Evolutionary conservation across 495 filamentous ascomycete genomes (phyloP), one percentile per base, ranked within the genome.

Genomic region (Oidiodendron maius): DNA sequence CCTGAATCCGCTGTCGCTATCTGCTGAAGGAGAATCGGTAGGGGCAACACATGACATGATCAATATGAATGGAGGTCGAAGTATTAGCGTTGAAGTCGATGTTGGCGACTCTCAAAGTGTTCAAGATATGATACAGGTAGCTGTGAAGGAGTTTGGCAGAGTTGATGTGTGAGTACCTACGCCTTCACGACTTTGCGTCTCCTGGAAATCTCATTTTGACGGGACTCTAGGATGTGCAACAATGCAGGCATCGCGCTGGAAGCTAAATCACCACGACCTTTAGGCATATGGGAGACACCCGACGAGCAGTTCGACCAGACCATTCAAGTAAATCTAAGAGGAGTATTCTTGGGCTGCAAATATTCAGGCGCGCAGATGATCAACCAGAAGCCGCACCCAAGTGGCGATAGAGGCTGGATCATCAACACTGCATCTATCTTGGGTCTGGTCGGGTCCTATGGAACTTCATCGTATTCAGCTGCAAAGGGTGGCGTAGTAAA

Each of bases 331-430:
- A 77, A 79, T 47, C 38, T 49, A 3, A 69, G 67, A 11, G 68
- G 68, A 11, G 68, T 74, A 0, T 80, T 77, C 50, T 62, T 80
- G 1, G 76, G 75, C 4, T 71, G 65, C 36, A 70, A 70, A 38
- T 77, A 72, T 44, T 74, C 69, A 0, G 50, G 67, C n/a, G 49
- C 55, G 1, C 76, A 80, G 57, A 76, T 79, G 68, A 49, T 78
- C 12, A 54, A 59, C 15, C 78, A 82, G 50, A 64, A 70, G 6
- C 66, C 62, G 0, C 4, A 16, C 22, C 22, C 61, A 0, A 68
- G 58, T 2, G 68, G 71, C 4, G 67, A 78, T 50, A 48, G 74
- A 34, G 78, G 78, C 8, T 79, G 75, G 74, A 77, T 82, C 28
- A 58, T 81, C 23, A 82, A 79, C 44, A 70, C 74, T 0, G 66